A percentile compares a stretch with the other conserved stretches of the same genome.
phyloP scores from a whole-genome alignment of 345 rosid species.

The Salix viminalis region DNA sequence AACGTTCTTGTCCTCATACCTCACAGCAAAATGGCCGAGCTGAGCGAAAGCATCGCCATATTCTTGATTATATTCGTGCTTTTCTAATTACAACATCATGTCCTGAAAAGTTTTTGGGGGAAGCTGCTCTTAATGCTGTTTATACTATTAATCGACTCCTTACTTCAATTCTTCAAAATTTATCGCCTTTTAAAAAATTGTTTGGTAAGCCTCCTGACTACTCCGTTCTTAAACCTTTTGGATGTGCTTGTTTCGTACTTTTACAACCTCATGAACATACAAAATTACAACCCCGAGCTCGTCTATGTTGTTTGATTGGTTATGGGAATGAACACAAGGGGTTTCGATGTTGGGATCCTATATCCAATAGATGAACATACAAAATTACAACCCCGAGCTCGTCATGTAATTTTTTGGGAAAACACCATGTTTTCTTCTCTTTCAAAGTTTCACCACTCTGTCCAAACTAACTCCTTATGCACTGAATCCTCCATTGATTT shows the following conservation, averaged over 20 bases:
- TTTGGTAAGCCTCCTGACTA: not conserved
- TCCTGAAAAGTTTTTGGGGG: not conserved
- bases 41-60: not conserved
- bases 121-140: not conserved
- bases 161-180: not conserved
- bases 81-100: not conserved
- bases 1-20: not conserved
- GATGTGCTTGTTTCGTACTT: not conserved
- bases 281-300: not conserved
- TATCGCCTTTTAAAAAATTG: not conserved
- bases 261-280: not conserved
- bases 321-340: not conserved
- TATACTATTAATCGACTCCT: not conserved
- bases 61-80: not conserved
- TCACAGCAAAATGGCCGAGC: not conserved
- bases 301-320: not conserved
- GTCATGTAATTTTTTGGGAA: not conserved
- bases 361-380: not conserved
- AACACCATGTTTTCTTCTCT: not conserved
- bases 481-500: no score
- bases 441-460: not conserved
- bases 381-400: no score
- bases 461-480: not conserved
- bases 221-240: not conserved
- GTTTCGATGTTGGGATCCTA: not conserved